Percentiles rank a stretch among this genome's conserved stretches.
Conservation (phyloP, 1,139 yeast species). For the Blastobotrys serpentis region DNA sequence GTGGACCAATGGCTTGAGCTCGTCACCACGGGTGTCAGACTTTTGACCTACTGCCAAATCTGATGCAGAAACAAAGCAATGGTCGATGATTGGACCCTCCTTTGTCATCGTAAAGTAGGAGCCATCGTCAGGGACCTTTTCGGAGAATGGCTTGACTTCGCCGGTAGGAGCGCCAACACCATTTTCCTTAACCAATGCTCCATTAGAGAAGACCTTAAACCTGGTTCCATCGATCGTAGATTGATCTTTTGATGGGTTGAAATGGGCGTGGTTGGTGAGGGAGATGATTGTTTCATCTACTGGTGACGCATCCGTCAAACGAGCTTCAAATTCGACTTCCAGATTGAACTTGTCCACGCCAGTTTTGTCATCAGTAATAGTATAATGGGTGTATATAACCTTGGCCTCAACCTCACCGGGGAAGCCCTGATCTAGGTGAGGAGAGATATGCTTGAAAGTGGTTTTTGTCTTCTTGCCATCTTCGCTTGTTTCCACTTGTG, state of each 20-base stretch:
- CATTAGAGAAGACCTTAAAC: conserved; percentile 36
- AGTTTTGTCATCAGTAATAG: conserved; percentile 23
- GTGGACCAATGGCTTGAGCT: conserved; percentile 44
- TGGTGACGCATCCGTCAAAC: conserved; percentile 42
- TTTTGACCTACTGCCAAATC: conserved; percentile 32
- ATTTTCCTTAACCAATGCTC: conserved; percentile 43
- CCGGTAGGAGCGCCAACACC: conserved; percentile 53
- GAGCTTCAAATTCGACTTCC: conserved; percentile 51
- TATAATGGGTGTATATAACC: conserved; percentile 46
- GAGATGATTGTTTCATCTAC: conserved; percentile 52
- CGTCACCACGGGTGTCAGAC: conserved; percentile 46
- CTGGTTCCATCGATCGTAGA: conserved; percentile 35
- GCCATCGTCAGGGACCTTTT: conserved; percentile 28
- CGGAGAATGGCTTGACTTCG: conserved; percentile 37
- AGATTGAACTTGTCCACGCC: conserved; percentile 32
- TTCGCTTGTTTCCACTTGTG: conserved; percentile 50
- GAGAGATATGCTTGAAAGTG: conserved; percentile 39
- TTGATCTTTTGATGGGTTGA: conserved; percentile 44
- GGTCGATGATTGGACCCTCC: conserved; percentile 47
- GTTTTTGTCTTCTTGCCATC: conserved; percentile 38
- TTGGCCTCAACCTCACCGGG: conserved; percentile 51
- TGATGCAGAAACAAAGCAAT: conserved; percentile 48
- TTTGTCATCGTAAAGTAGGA: conserved; percentile 33
- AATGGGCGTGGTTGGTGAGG: conserved; percentile 65
- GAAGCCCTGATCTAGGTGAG: conserved; percentile 52